Conservation (phyloP, 768 basidiomycete genomes). For the Nidularia pulvinata region DNA sequence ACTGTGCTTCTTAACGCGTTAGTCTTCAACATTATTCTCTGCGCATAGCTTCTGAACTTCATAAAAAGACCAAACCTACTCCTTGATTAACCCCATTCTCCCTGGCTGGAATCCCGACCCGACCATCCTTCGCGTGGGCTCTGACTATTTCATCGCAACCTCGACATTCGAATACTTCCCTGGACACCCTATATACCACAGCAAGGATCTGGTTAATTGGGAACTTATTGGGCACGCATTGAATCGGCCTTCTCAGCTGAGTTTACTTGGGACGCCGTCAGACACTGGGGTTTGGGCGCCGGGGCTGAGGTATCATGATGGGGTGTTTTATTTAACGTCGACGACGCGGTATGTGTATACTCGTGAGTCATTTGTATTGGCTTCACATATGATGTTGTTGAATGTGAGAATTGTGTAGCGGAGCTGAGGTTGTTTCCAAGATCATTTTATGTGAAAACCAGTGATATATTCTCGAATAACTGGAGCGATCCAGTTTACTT, state of each 20-base stretch:
- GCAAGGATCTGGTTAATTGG: slow-evolving; percentile 32
- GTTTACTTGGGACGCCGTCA: slow-evolving; percentile 31
- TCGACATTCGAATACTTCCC: slow-evolving; percentile 39
- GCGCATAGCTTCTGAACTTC: too few species aligned
- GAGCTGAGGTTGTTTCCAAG: slow-evolving; percentile 35
- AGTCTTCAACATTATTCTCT: too few species aligned
- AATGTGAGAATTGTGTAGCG: slow-evolving; percentile 11
- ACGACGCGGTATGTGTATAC: slow-evolving; percentile 39
- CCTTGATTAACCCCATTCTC: slow-evolving; percentile 31
- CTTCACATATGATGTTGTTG: not conserved
- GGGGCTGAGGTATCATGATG: slow-evolving; percentile 28
- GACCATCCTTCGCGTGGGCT: slow-evolving; percentile 30
- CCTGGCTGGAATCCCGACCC: slow-evolving; percentile 42
- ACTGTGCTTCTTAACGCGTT: too few species aligned
- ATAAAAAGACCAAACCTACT: not conserved
- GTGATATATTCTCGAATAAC: slow-evolving; percentile 31
- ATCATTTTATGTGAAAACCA: slow-evolving; percentile 35
- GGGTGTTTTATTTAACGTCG: slow-evolving; percentile 29
- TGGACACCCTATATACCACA: slow-evolving; percentile 40
- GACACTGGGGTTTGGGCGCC: slow-evolving; percentile 38
- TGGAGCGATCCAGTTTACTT: slow-evolving; percentile 42
- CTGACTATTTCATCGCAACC: slow-evolving; percentile 35
- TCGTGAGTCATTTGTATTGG: slow-evolving; percentile 12
- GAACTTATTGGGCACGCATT: slow-evolving; percentile 33
- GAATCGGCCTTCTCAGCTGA: slow-evolving; percentile 30